A percentile compares a stretch with the other conserved stretches of the same genome.
phyloP scores from a whole-genome alignment of 1,284 basidiomycete genomes.

The Cryptococcus sp. region DNA sequence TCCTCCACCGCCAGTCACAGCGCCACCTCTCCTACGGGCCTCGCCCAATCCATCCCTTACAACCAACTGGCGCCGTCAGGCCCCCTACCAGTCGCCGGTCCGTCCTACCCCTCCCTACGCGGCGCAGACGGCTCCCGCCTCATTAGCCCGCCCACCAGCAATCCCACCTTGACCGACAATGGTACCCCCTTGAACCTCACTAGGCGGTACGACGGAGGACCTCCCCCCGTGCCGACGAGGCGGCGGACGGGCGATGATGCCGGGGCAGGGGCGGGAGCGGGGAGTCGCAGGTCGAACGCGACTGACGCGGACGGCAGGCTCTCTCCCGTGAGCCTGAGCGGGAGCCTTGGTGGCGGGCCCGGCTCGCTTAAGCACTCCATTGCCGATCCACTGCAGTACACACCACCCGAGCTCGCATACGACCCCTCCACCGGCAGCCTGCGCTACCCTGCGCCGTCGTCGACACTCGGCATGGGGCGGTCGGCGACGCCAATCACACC shows the following conservation, averaged over 20 bases:
- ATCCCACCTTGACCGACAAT: constrained; percentile 29
- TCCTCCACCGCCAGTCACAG: constrained; percentile 17
- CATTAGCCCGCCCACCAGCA: constrained; percentile 37
- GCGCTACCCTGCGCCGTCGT: constrained; percentile 11
- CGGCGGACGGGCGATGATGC: constrained; percentile 2
- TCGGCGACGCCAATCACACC: constrained; percentile 1
- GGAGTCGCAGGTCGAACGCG: constrained; percentile 8
- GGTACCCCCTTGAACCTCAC: constrained; percentile 18
- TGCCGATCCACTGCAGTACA: constrained; percentile 3
- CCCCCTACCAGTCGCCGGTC: constrained; percentile 32
- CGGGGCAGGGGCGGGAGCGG: neutral
- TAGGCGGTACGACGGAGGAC: constrained; percentile 8
- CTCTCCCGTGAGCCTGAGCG: constrained; percentile 12
- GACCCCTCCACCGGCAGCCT: constrained; percentile 10
- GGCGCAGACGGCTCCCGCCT: constrained; percentile 10
- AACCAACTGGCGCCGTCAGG: constrained; percentile 26
- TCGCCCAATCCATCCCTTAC: constrained; percentile 32
- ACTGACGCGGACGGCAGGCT: constrained; percentile 13
- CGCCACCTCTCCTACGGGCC: constrained; percentile 20
- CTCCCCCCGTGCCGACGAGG: constrained; percentile 13
- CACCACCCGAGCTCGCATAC: constrained; percentile 9
- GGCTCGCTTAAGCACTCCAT: too few species aligned
- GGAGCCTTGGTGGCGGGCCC: neutral
- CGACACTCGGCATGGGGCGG: neutral
- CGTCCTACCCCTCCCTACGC: constrained; percentile 17